Evolutionary conservation across 2,329 filamentous ascomycete genomes (phyloP).

Genomic region (Passalora sequoiae): DNA sequence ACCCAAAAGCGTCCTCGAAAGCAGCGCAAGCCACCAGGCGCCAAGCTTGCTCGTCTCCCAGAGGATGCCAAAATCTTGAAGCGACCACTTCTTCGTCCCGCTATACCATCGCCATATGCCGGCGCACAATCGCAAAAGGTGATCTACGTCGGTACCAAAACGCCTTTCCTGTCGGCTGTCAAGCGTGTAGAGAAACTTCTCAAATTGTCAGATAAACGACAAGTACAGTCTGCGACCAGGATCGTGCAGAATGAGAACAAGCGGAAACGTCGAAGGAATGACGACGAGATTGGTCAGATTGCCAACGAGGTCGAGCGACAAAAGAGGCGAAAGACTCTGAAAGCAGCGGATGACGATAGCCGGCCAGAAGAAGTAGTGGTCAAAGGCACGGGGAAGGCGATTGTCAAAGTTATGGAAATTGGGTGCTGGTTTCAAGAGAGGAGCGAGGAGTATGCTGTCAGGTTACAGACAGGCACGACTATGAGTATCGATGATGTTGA

Average conservation of each 20-base stretch:
- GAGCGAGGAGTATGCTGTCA: constrained; percentile 51
- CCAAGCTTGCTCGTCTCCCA: constrained; percentile 10
- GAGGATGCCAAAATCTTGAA: constrained; percentile 48
- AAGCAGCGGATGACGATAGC: constrained; percentile 29
- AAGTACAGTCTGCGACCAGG: constrained; percentile 38
- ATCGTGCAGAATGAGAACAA: constrained; percentile 27
- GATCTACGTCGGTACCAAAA: constrained; percentile 61
- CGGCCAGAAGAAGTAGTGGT: constrained; percentile 50
- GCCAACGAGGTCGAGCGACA: constrained; percentile 34
- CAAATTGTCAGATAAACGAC: constrained; percentile 50
- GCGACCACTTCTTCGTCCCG: constrained; percentile 54
- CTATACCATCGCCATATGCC: constrained; percentile 51
- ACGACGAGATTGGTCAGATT: constrained; percentile 25
- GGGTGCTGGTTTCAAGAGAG: constrained; percentile 62
- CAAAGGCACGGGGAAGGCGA: constrained; percentile 62
- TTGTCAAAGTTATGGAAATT: constrained; percentile 58
- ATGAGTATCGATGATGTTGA: constrained; percentile 64
- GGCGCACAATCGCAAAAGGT: constrained; percentile 48
- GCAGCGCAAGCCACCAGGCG: not conserved
- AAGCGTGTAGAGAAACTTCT: constrained; percentile 62
- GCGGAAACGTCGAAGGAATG: constrained; percentile 12
- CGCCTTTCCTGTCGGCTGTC: constrained; percentile 64
- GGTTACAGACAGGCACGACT: constrained; percentile 58
- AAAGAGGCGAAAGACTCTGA: constrained; percentile 23
- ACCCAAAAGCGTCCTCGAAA: not conserved